phyloP scores from a whole-genome alignment of 129 eudicot genomes.

The Glebionis coronaria region DNA sequence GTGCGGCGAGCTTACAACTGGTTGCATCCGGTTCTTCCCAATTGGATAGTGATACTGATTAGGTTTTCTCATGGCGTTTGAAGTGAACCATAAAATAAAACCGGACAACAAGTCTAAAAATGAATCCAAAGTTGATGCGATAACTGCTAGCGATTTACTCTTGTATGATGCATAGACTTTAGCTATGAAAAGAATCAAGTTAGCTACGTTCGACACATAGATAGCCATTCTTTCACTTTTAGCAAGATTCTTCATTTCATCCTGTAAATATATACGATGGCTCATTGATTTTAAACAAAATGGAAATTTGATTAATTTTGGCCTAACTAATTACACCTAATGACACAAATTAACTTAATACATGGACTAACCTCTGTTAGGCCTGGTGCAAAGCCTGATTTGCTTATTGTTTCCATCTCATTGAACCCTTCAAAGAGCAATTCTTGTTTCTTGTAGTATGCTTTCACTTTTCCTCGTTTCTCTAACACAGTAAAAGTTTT shows the following conservation, averaged over 20 bases:
- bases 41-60: slow-evolving; percentile 83
- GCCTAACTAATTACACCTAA: too few relatives aligned
- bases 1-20: slow-evolving; percentile 54
- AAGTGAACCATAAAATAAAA: slow-evolving; percentile 88
- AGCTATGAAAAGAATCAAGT: slow-evolving; percentile 68
- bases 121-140: slow-evolving; percentile 88
- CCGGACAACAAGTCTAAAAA: slow-evolving; percentile 83
- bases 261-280: slow-evolving; percentile 33
- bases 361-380: slow-evolving; percentile 56
- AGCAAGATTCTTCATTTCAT: slow-evolving; percentile 73
- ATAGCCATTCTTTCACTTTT: slow-evolving; percentile 70
- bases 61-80: slow-evolving; percentile 82
- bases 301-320: too few relatives aligned
- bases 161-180: slow-evolving; percentile 75
- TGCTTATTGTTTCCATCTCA: slow-evolving; percentile 85
- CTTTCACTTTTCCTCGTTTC: slow-evolving; percentile 59
- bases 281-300: too few relatives aligned
- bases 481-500: slow-evolving; percentile 28
- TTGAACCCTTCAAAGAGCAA: slow-evolving; percentile 73
- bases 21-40: slow-evolving; percentile 96
- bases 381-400: slow-evolving; percentile 56
- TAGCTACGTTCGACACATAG: slow-evolving; percentile 60
- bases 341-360: too few relatives aligned
- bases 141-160: slow-evolving; percentile 90
- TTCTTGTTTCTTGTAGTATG: slow-evolving; percentile 79